A percentile compares a stretch with the other conserved stretches of the same genome.
Conservation (phyloP, 768 basidiomycete species). For the Podaxis sp. region DNA sequence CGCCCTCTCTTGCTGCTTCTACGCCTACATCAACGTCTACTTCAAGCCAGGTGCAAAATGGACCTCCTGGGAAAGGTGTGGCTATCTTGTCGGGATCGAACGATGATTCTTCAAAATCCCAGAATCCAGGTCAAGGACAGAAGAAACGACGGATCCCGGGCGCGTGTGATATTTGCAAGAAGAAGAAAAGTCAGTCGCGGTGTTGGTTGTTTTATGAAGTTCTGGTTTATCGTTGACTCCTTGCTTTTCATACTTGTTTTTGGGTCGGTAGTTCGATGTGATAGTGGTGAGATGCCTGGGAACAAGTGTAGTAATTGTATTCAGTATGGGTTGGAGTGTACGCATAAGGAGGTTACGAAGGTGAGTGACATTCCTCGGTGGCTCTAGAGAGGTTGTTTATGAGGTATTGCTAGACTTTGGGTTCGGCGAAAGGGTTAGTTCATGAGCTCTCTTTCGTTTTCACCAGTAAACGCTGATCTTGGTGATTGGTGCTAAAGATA, state of each 20-base stretch:
- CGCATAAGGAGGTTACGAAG: slow-evolving; percentile 66
- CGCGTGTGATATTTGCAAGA: slow-evolving; percentile 70
- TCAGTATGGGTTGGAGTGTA: slow-evolving; percentile 55
- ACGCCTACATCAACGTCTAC: not conserved
- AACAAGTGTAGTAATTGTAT: slow-evolving; percentile 64
- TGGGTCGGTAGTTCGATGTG: slow-evolving; percentile 36
- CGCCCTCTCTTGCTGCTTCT: not conserved
- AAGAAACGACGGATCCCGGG: slow-evolving; percentile 61
- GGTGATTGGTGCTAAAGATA: slow-evolving; percentile 38
- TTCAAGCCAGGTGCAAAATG: not conserved
- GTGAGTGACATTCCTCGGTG: slow-evolving; percentile 28
- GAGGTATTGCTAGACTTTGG: slow-evolving; percentile 36
- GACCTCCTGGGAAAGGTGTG: not conserved
- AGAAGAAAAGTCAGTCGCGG: slow-evolving; percentile 57
- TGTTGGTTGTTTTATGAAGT: not conserved
- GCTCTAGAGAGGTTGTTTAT: not conserved
- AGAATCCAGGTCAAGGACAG: not conserved
- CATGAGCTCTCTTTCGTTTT: slow-evolving; percentile 21
- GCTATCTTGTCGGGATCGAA: not conserved
- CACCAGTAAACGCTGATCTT: not conserved
- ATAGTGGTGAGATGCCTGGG: slow-evolving; percentile 62
- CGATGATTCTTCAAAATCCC: not conserved
- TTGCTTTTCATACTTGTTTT: not conserved
- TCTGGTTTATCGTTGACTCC: slow-evolving; percentile 1
- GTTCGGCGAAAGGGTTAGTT: slow-evolving; percentile 57